Base-by-base conservation (phyloP, 1,139 yeast genomes). In the Sugiyamaella xylanicola region DNA sequence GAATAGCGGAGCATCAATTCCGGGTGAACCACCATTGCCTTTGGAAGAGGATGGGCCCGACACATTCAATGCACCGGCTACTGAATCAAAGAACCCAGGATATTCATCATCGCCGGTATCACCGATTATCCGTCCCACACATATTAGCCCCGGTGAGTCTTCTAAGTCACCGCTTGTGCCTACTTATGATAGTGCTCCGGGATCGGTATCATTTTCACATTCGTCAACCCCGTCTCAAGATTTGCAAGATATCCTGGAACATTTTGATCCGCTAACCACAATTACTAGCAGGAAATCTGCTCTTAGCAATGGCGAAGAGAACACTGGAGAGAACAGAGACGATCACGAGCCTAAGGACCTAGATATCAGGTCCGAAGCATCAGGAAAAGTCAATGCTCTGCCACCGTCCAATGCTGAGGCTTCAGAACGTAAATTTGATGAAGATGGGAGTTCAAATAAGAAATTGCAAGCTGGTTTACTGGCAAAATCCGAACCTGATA, bases 211-310 rank as follows among this genome's bases (percentile, higher is more conserved):
- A 8, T 37, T 46, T 17, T 45, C 54, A 13, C 50, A 49, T 15
- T 41, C 57, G 8, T 37, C 40, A 4, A 21, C 49, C 2, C 47
- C 48, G 4, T 44, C 59, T 13, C 53, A 50, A 39, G 63, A 62
- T 32, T 54, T 69, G 54, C 68, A 67, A 43, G 64, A 63, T 16
- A 57, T 69, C 21, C 56, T 69, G 44, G 72, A 67, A 43, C 70
- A 70, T 53, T 69, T 69, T 57, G 73, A 69, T 53, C 73, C 72
- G 9, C 54, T 69, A 44, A 45, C 63, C 20, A 32, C 25, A 9
- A 46, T 48, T 41, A 27, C 55, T 37, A n/a, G 54, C 27, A 41
- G 44, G 19, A 40, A 22, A 20, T 29, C 48, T 29, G 16, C 17
- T n/a, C 25, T 45, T 17, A 22, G 29, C 19, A 19, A 44, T 17